phyloP scores from a whole-genome alignment of 2,329 filamentous ascomycete genomes.

The Sphaerostilbella broomeana region DNA sequence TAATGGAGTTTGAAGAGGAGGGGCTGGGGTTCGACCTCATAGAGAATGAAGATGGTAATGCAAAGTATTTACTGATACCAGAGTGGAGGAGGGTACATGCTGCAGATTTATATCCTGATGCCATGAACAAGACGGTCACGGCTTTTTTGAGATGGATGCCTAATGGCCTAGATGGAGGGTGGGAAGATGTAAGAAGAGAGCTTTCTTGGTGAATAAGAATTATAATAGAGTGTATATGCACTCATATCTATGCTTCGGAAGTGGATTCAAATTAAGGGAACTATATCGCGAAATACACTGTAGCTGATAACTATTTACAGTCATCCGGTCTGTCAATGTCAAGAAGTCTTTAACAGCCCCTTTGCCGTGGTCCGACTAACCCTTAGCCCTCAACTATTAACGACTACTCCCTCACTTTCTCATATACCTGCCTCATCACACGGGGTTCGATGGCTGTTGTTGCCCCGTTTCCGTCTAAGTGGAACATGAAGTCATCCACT shows the following conservation, averaged over 20 bases:
- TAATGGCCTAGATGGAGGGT: not conserved
- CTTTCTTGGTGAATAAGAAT: not conserved
- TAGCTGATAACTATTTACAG: too few species aligned
- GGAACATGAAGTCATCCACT: conserved; percentile 16
- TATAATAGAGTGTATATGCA: too few species aligned
- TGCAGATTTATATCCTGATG: conserved; percentile 2
- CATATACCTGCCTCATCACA: conserved; percentile 6
- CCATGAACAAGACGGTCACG: not conserved
- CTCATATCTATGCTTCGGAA: too few species aligned
- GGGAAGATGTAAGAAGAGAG: not conserved
- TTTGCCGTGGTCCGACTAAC: too few species aligned
- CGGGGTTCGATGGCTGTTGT: conserved; percentile 9
- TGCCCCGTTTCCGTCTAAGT: conserved; percentile 1
- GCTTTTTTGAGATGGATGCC: not conserved
- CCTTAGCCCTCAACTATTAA: too few species aligned
- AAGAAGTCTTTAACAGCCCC: too few species aligned
- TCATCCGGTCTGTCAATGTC: too few species aligned
- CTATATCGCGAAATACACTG: too few species aligned
- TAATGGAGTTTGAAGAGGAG: conserved; percentile 14
- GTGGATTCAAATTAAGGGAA: too few species aligned
- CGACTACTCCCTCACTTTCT: not conserved
- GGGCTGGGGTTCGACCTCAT: conserved; percentile 7
- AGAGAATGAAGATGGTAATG: not conserved
- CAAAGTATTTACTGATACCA: conserved; percentile 3
- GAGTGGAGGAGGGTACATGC: conserved; percentile 11